Percentiles rank a stretch among this genome's conserved stretches.
These are phyloP conservation scores for Angomonas deanei DNA, from an alignment of 208 protist species.

Conservation along the genomic window DNA sequence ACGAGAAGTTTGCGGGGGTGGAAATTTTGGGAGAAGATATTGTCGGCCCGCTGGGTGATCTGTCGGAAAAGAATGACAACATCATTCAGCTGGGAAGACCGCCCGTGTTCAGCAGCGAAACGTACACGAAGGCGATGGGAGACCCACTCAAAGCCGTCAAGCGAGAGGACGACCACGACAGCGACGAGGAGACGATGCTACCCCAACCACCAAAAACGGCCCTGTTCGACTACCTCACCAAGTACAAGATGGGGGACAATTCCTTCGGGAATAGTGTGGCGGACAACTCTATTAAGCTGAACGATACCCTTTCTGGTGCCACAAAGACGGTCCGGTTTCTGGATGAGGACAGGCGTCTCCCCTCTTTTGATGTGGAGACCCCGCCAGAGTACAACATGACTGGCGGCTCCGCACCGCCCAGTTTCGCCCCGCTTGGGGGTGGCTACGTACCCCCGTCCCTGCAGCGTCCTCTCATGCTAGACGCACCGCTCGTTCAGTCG, in stretches of 20 bases:
- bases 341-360: not conserved
- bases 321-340: constrained; percentile 5
- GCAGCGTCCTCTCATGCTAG: not conserved
- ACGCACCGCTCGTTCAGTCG: not conserved
- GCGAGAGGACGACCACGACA: constrained; percentile 5
- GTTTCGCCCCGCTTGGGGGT: not conserved
- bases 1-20: not conserved
- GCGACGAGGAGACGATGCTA: not conserved
- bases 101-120: constrained; percentile 8
- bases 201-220: not conserved
- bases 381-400: not conserved
- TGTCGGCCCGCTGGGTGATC: not conserved
- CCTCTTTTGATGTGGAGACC: not conserved
- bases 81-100: not conserved
- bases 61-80: not conserved
- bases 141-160: constrained; percentile 7
- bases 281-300: not conserved
- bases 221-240: constrained; percentile 14
- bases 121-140: constrained; percentile 2
- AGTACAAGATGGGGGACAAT: constrained; percentile 11
- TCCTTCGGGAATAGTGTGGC: not conserved
- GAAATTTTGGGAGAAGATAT: not conserved
- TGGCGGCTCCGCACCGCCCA: not conserved
- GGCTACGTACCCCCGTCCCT: not conserved
- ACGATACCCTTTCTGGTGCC: not conserved